phyloP scores from a whole-genome alignment of 176 grass and related monocot genomes.

The Tillandsia fasciculata region DNA sequence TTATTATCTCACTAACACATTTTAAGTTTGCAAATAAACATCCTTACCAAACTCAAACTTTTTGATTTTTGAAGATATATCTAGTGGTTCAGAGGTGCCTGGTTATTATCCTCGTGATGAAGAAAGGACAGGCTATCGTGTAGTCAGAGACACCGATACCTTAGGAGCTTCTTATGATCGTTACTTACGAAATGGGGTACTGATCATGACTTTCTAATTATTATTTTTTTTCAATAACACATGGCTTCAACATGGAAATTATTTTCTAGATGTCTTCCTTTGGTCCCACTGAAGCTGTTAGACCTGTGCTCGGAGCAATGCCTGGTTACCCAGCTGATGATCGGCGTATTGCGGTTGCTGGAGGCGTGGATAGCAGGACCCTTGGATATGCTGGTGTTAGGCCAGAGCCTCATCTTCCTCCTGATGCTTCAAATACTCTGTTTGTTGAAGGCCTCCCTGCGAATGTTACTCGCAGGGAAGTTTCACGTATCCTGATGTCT shows the following conservation, averaged over 20 bases:
- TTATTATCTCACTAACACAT: not conserved
- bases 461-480: conserved; percentile 50
- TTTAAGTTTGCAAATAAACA: not conserved
- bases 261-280: conserved; percentile 49
- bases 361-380: conserved; percentile 49
- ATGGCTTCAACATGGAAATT: conserved; percentile 8
- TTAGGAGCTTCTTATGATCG: conserved; percentile 65
- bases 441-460: conserved; percentile 51
- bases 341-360: conserved; percentile 44
- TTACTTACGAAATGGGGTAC: conserved; percentile 73
- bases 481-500: conserved; percentile 58
- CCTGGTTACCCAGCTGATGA: conserved; percentile 61
- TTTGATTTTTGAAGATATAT: conserved; percentile 34
- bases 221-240: conserved; percentile 9
- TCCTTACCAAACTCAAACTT: conserved; percentile 20
- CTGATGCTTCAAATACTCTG: conserved; percentile 72
- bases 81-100: conserved; percentile 39
- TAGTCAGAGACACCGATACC: conserved; percentile 67
- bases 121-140: conserved; percentile 53
- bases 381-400: conserved; percentile 52
- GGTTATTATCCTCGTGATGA: conserved; percentile 54
- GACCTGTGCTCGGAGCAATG: conserved; percentile 58
- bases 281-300: conserved; percentile 42
- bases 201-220: not conserved
- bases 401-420: conserved; percentile 64